Conservation (phyloP, 2,329 filamentous ascomycete genomes). For the Leptographium flavum region DNA sequence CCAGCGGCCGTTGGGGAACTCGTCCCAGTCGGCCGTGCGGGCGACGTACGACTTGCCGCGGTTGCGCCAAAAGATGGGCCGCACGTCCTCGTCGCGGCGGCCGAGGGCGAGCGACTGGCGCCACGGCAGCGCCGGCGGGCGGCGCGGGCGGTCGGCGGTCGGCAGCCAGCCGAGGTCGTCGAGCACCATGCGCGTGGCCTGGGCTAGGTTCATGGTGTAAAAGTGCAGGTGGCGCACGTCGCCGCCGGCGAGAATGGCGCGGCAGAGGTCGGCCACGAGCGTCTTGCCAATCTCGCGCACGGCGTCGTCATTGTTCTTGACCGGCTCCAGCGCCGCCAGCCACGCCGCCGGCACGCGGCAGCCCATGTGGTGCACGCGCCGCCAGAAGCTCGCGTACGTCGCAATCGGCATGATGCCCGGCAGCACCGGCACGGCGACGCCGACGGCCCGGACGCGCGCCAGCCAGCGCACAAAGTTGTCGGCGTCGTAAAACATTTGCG, state of each 20-base stretch:
- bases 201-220: constrained; percentile 98
- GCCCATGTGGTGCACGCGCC: constrained; percentile 83
- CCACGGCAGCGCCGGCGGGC: constrained; percentile 85
- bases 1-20: constrained; percentile 98
- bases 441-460: constrained; percentile 66
- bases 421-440: constrained; percentile 58
- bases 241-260: constrained; percentile 66
- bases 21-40: constrained; percentile 96
- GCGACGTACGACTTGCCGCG: constrained; percentile 90
- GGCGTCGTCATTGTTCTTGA: constrained; percentile 92
- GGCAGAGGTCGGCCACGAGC: constrained; percentile 80
- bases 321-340: constrained; percentile 69
- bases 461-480: constrained; percentile 94
- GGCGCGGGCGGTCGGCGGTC: constrained; percentile 56
- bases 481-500: constrained; percentile 98
- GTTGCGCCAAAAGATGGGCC: constrained; percentile 98
- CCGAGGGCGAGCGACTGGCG: constrained; percentile 84
- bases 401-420: constrained; percentile 92
- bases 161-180: constrained; percentile 79
- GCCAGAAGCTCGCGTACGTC: constrained; percentile 84
- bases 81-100: constrained; percentile 83
- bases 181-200: constrained; percentile 84
- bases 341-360: constrained; percentile 70
- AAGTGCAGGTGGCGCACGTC: constrained; percentile 78
- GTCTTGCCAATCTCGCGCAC: constrained; percentile 81